A percentile compares a stretch with the other conserved stretches of the same genome.
Conservation (phyloP, 108 stramenopile species). For the Skeletonema costatum region DNA sequence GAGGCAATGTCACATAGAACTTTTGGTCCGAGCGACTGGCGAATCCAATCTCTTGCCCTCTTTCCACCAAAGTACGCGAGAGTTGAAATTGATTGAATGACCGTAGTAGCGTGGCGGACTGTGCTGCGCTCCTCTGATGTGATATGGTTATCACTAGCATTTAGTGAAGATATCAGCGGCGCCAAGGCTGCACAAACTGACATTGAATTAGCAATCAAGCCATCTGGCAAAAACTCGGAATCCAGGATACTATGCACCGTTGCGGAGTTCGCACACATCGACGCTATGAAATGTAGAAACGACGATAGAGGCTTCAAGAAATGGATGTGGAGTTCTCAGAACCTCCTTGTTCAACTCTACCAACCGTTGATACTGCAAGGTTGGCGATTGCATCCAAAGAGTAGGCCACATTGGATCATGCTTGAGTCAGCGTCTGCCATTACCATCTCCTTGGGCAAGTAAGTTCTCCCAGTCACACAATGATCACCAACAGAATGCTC, state of each 20-base stretch:
- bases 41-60: constrained; percentile 27
- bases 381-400: constrained; percentile 62
- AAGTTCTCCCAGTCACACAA: constrained; percentile 61
- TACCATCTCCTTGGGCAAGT: constrained; percentile 12
- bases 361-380: constrained; percentile 41
- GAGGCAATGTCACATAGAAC: constrained; percentile 32
- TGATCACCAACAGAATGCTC: constrained; percentile 48
- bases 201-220: constrained; percentile 26
- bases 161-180: constrained; percentile 29
- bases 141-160: constrained; percentile 11
- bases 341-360: constrained; percentile 14
- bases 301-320: constrained; percentile 35
- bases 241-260: constrained; percentile 23
- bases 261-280: constrained; percentile 33
- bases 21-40: constrained; percentile 19
- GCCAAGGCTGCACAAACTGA: constrained; percentile 26
- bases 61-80: constrained; percentile 34
- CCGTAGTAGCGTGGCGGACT: constrained; percentile 17
- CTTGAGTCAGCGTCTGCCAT: not conserved
- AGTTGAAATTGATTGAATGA: constrained; percentile 35
- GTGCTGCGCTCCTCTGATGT: constrained; percentile 28
- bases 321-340: constrained; percentile 13
- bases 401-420: constrained; percentile 52
- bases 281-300: constrained; percentile 38
- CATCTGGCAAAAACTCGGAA: constrained; percentile 38